These are phyloP conservation scores for Pyricularia sp. DNA, from an alignment of 2,329 filamentous ascomycete species.

Conservation along the genomic window DNA sequence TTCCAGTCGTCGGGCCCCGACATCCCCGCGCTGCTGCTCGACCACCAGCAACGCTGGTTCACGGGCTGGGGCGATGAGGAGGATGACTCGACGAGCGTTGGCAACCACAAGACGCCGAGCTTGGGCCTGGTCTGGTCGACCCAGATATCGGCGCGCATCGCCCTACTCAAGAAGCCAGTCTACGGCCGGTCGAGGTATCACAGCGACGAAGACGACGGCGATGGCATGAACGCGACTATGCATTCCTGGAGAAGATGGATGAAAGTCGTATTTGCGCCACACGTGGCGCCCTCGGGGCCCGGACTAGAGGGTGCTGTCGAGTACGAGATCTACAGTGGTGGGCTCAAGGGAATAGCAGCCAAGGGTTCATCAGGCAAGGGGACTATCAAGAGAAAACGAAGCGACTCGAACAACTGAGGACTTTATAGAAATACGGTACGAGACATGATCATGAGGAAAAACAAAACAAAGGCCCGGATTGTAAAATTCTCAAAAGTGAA, in stretches of 20 bases:
- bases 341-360: slow-evolving; percentile 30
- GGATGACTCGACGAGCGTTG: slow-evolving; percentile 35
- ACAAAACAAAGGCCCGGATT: neutral
- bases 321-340: slow-evolving; percentile 67
- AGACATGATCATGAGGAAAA: neutral
- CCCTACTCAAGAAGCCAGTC: slow-evolving; percentile 63
- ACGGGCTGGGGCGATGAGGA: slow-evolving; percentile 82
- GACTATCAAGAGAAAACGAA: slow-evolving; percentile 12
- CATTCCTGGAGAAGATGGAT: slow-evolving; percentile 64
- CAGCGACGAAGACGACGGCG: slow-evolving; percentile 29
- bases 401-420: neutral
- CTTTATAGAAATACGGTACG: neutral
- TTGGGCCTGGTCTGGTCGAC: slow-evolving; percentile 87
- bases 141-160: slow-evolving; percentile 75
- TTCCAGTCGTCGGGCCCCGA: slow-evolving; percentile 20
- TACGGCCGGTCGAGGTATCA: slow-evolving; percentile 29
- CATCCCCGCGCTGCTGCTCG: slow-evolving; percentile 55
- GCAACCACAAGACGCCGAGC: slow-evolving; percentile 68
- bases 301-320: slow-evolving; percentile 46
- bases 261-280: slow-evolving; percentile 84
- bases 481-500: neutral
- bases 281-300: slow-evolving; percentile 47
- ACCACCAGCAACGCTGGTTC: slow-evolving; percentile 91
- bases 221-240: slow-evolving; percentile 26
- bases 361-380: slow-evolving; percentile 10